Percentiles rank a stretch among this genome's conserved stretches.
phyloP scores from a whole-genome alignment of 768 basidiomycete genomes.

The Podaxis carcinomalis region DNA sequence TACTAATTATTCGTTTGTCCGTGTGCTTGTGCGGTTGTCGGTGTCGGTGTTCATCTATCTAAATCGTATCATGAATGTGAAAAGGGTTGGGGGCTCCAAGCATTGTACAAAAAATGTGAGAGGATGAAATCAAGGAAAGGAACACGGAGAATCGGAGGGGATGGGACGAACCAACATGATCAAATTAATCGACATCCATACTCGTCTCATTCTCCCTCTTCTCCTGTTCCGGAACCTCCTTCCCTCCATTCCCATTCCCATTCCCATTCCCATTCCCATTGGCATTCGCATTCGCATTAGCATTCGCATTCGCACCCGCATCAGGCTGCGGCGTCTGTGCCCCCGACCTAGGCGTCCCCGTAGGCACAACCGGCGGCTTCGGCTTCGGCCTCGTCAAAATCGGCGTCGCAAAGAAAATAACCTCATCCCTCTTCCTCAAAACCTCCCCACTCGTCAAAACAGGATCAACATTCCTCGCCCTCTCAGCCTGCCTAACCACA shows the following conservation, averaged over 20 bases:
- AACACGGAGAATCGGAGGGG: not conserved
- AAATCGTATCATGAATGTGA: not conserved
- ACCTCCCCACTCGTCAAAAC: slow-evolving; percentile 80
- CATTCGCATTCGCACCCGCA: not conserved
- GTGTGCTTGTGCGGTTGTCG: not conserved
- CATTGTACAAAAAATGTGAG: not conserved
- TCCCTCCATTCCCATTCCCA: slow-evolving; percentile 1
- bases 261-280: not conserved
- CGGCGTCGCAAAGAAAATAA: slow-evolving; percentile 84
- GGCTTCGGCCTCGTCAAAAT: slow-evolving; percentile 94
- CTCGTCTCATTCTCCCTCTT: slow-evolving; percentile 42
- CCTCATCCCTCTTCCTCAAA: slow-evolving; percentile 87
- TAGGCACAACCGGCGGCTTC: slow-evolving; percentile 62
- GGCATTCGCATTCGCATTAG: not conserved
- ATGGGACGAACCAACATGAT: not conserved
- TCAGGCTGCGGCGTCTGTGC: slow-evolving; percentile 37
- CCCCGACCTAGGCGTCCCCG: slow-evolving; percentile 14
- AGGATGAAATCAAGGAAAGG: not conserved
- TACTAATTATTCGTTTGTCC: not conserved
- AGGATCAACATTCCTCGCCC: slow-evolving; percentile 84
- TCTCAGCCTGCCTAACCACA: slow-evolving; percentile 81
- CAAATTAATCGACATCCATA: slow-evolving; percentile 78
- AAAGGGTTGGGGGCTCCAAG: not conserved
- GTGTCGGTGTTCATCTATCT: not conserved
- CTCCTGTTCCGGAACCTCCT: slow-evolving; percentile 27